Percentiles rank a stretch among this genome's conserved stretches.
phyloP scores from a whole-genome alignment of 352 stramenopile genomes.

The Plasmopara viticola region DNA sequence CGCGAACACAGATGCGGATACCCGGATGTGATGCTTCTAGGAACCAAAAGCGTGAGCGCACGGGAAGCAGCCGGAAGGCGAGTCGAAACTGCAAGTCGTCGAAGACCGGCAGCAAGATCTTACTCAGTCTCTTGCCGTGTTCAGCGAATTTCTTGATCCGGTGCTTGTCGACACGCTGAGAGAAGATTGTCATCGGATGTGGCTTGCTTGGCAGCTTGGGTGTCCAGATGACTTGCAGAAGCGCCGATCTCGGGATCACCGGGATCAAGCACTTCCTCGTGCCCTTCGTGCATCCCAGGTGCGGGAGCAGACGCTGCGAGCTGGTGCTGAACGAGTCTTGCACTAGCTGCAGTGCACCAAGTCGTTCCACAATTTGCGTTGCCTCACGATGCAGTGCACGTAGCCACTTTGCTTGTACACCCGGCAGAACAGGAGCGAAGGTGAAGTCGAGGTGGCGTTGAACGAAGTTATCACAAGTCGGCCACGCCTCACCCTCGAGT shows the following conservation, averaged over 20 bases:
- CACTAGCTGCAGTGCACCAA: not conserved
- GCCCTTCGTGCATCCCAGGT: slow-evolving; percentile 2
- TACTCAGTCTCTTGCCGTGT: slow-evolving; percentile 4
- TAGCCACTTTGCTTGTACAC: slow-evolving; percentile 1
- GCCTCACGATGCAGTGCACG: not conserved
- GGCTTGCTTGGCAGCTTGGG: not conserved
- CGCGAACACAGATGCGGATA: not conserved
- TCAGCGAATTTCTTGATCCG: slow-evolving; percentile 2
- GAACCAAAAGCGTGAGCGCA: slow-evolving; percentile 5
- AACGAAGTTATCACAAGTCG: not conserved
- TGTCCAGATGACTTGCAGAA: slow-evolving; percentile 1
- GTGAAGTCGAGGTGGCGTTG: not conserved
- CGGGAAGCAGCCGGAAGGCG: slow-evolving; percentile 5
- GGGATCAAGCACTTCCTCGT: not conserved
- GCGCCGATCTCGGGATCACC: not conserved
- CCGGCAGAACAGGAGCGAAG: not conserved
- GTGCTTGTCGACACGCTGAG: not conserved
- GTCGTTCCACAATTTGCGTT: not conserved
- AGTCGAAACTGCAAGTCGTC: slow-evolving; percentile 5
- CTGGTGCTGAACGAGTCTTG: not conserved
- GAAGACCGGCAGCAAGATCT: slow-evolving; percentile 8
- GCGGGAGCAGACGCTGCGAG: not conserved
- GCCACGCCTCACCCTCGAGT: not conserved
- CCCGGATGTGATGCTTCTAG: not conserved
- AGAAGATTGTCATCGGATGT: slow-evolving; percentile 6